phyloP scores from a whole-genome alignment of 1,284 basidiomycete genomes.

The Cerioporus squamosus region DNA sequence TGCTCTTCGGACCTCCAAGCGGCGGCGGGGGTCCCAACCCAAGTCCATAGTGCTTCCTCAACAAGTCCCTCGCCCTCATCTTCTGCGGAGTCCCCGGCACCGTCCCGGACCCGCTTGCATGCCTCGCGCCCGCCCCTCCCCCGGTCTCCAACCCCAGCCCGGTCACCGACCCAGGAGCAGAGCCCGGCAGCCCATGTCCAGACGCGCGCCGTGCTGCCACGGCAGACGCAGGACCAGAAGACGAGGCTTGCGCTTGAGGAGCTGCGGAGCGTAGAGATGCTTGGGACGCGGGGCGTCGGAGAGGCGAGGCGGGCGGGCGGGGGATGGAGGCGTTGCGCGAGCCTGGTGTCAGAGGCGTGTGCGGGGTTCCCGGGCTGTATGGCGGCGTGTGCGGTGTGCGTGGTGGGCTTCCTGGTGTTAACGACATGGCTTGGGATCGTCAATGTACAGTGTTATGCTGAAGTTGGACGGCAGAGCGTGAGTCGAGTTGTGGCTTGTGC shows the following conservation, averaged over 20 bases:
- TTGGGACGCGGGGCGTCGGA: slow-evolving; percentile 32
- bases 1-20: slow-evolving; percentile 46
- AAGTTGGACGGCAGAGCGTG: too few species aligned
- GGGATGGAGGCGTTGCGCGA: slow-evolving; percentile 18
- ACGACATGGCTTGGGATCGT: slow-evolving; percentile 1
- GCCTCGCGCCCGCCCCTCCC: not conserved
- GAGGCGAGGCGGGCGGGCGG: slow-evolving; percentile 31
- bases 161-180: slow-evolving; percentile 4
- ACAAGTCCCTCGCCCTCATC: slow-evolving; percentile 74
- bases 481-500: too few species aligned
- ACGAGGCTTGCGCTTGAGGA: not conserved
- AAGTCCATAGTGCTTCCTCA: slow-evolving; percentile 85
- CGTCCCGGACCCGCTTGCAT: slow-evolving; percentile 1
- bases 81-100: slow-evolving; percentile 41
- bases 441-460: too few species aligned
- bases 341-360: slow-evolving; percentile 10
- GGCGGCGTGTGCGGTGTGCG: slow-evolving; percentile 14
- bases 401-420: slow-evolving; percentile 20
- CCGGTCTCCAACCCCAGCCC: slow-evolving; percentile 9
- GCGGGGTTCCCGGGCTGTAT: slow-evolving; percentile 3
- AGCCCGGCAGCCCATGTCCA: slow-evolving; percentile 8
- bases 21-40: slow-evolving; percentile 72
- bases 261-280: slow-evolving; percentile 14
- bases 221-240: not conserved
- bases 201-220: slow-evolving; percentile 3